Base-by-base conservation (phyloP, 176 grass and related monocot species). In the Echinochloa phyllopogon region DNA sequence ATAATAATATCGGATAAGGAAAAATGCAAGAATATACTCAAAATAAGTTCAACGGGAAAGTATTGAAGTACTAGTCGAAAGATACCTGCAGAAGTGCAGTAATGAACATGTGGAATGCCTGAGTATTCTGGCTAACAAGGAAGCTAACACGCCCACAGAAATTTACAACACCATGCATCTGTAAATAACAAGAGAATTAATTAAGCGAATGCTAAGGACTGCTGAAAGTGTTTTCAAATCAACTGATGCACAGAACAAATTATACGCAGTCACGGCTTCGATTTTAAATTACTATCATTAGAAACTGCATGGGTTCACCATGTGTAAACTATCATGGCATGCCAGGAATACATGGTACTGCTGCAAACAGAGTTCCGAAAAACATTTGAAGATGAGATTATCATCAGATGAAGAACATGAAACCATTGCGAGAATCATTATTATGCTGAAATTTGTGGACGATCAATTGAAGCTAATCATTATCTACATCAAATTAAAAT, bases 141-240 rank as follows among this genome's bases (percentile, higher is more conserved):
- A 91, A 76, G 15, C 91, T 84, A 80, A 99, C 81, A 83, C 93
- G 84, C 21, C 96, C 96, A 75, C 92, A 99, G 86, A 95, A 96
- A 92, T 92, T 92, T 21, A 96, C 96, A 71, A 92, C 78, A 43
- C 96, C 96, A 71, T 92, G 86, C 93, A 99, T 89, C 96, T 99
- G 86, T 63, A 84, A 36, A 63, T 3, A 60, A 68, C n/a, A 56
- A 78, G 17, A 79, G 11, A 74, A 13, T 18, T 25, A 13, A 7
- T 73, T 66, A 42, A 17, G 42, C 27, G 2, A 86, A 56, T 45
- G 62, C 1, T 8, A 1, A 69, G 23, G 1, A 6, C 5, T 9
- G 41, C 11, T 3, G 36, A 63, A 50, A 10, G 3, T 68, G 36
- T 3, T 55, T 53, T 53, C 2, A 67, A 41, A 16, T 39, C 41